Base-by-base conservation (phyloP, 345 rosid species). In the Syzygium aqueum region DNA sequence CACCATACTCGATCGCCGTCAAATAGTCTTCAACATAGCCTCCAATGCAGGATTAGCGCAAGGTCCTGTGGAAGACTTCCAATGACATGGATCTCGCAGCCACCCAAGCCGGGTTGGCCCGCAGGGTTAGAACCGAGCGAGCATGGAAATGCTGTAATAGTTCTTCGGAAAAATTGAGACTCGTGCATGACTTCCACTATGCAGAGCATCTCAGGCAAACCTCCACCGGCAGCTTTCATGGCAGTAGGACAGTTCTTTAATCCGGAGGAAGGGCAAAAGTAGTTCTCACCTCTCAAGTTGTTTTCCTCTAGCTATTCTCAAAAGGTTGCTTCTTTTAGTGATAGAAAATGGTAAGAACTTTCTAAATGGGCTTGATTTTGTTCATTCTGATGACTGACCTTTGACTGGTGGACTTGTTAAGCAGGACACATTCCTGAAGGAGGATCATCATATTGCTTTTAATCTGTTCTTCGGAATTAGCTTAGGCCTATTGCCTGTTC, bases 201-300 rank as follows among this genome's bases (percentile, higher is more conserved):
- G 85, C 97, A 97, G 99, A 92, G 94, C 54, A 77, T 94, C 91
- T 95, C 98, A 65, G 99, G 98, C 88, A 92, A 96, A 91, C 99
- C 99, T 90, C 99, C 99, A 78, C 98, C 97, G n/a, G 97, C 98
- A 63, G 94, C 95, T 90, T 97, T 99, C 86, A 96, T 97, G 98
- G 99, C 95, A 87, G 96, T 97, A 88, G 99, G 99, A 57, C 99
- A 97, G 91, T 97, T 97, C 93, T 96, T 94, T 91, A 93, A 97
- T 89, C 99, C 98, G 78, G 85, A 92, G 84, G 96, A 96, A 88
- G 99, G 99, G 86, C 87, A 92, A 85, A 89, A 88, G 88, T 95
- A 92, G 67, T 89, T 95, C 87, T 93, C 98, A 89, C 92, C 94
- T 89, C 92, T 89, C 56, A 90, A 88, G 22, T 93, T 94, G 96